phyloP scores from a whole-genome alignment of 495 filamentous ascomycete species.

The Mytilinidion resinicola region DNA sequence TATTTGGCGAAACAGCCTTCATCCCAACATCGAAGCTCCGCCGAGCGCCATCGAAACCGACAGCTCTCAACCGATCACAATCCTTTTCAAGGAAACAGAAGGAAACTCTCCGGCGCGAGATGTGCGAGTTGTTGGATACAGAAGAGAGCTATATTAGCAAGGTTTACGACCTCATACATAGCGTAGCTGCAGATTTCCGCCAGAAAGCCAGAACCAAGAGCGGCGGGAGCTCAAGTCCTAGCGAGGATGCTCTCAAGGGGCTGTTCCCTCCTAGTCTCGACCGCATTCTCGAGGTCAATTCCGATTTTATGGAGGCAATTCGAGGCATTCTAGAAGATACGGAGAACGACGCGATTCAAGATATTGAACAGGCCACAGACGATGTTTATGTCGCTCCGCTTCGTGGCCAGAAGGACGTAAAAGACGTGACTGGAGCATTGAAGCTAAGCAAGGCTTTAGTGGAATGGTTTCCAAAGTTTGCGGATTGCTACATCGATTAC shows the following conservation, averaged over 20 bases:
- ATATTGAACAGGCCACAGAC: conserved; percentile 32
- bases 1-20: conserved; percentile 77
- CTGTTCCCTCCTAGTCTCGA: conserved; percentile 77
- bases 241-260: conserved; percentile 60
- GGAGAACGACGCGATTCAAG: conserved; percentile 62
- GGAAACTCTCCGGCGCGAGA: conserved; percentile 73
- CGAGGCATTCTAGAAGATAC: conserved; percentile 72
- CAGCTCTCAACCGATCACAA: conserved; percentile 63
- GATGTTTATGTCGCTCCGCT: conserved; percentile 22
- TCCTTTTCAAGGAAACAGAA: conserved; percentile 76
- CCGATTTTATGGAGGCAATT: conserved; percentile 67
- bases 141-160: conserved; percentile 91
- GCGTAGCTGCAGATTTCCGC: conserved; percentile 66
- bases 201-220: conserved; percentile 54
- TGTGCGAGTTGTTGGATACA: conserved; percentile 88
- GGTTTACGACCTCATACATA: conserved; percentile 70
- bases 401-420: conserved; percentile 20
- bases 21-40: conserved; percentile 81
- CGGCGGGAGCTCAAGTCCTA: conserved; percentile 61
- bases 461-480: conserved; percentile 87
- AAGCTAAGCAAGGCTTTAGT: conserved; percentile 70
- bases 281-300: conserved; percentile 71
- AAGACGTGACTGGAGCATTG: conserved; percentile 66
- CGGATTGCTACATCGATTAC: conserved; percentile 82
- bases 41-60: conserved; percentile 80